Evolutionary conservation across 495 filamentous ascomycete species (phyloP), one percentile per base, ranked within the genome.

Genomic region (Neurospora tetrasperma): DNA sequence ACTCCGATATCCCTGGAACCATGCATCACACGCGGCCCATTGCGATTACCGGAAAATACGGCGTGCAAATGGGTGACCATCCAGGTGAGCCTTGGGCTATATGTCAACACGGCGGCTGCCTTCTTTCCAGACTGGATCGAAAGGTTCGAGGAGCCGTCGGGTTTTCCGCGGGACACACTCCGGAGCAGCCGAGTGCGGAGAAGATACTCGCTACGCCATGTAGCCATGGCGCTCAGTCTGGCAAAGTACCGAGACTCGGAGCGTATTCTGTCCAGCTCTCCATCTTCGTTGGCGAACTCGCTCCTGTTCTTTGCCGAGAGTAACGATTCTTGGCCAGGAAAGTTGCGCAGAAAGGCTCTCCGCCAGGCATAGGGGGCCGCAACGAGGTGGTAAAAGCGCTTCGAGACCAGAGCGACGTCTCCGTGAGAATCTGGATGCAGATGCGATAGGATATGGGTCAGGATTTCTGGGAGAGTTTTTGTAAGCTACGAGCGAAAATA

Each of bases 171-270:
- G 42, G 84, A 86, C 71, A 98, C 84, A 69, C 92, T 94, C 46
- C 93, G 88, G 48, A 98, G 84, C 73, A 97, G 85, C 62, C 91
- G 88, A n/a, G 93, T 98, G 35, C 94, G 86, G 40, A 96, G 80
- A 48, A 97, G 91, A 78, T 97, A 98, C 78, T 98, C 94, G 79
- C 92, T 96, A 41, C 94, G 88, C 94, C 94, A 98, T 1, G 94
- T 94, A 23, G 92, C 90, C 59, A 92, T 83, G 14, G 89, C 86
- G 40, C 92, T 94, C 46, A 98, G 85, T 70, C 93, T 87, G 9
- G 93, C 88, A 76, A 98, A 98, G 72, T 87, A 85, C 20, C 93
- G 90, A 23, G 78, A 78, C 76, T 85, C 82, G 39, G 83, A 85
- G 75, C 87, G 88, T 76, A 94, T 91, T 8, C 86, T 86, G 59